Conservation (phyloP, 306 rosid species). For the Gleditsia sinensis region DNA sequence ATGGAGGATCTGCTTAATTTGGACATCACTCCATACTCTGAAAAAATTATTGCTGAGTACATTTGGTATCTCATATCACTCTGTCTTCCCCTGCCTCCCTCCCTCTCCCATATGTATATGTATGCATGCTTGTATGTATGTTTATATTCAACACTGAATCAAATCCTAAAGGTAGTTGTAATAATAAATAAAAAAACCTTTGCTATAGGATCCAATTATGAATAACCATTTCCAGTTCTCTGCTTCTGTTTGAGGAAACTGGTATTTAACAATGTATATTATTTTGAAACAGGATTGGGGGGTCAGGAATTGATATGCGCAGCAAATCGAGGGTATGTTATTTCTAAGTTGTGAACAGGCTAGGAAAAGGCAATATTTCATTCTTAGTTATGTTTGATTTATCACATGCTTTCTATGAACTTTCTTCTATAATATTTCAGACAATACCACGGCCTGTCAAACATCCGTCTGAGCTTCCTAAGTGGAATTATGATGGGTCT, state of each 20-base stretch:
- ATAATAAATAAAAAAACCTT: background rate
- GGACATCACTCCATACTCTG: constrained; percentile 80
- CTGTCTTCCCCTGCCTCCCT: background rate
- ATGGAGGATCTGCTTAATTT: constrained; percentile 74
- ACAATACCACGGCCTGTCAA: constrained; percentile 86
- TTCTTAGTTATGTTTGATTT: constrained; percentile 14
- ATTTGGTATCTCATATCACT: constrained; percentile 64
- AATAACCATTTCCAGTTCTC: constrained; percentile 14
- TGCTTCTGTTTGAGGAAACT: constrained; percentile 30
- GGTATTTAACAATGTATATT: constrained; percentile 17
- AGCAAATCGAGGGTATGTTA: constrained; percentile 90
- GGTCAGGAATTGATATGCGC: constrained; percentile 91
- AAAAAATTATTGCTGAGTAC: constrained; percentile 94
- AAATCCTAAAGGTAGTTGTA: background rate
- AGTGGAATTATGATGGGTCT: constrained; percentile 99
- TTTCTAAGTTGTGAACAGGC: constrained; percentile 16
- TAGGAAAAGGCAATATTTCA: background rate
- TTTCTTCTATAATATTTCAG: constrained; percentile 48
- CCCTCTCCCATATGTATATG: background rate
- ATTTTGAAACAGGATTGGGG: constrained; percentile 81
- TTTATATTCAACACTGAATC: background rate
- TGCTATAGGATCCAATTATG: background rate
- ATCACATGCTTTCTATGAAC: constrained; percentile 21
- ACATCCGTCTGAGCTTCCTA: constrained; percentile 99
- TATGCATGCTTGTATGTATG: background rate